phyloP scores from a whole-genome alignment of 2,329 filamentous ascomycete species.

The Pseudogymnoascus sp. region DNA sequence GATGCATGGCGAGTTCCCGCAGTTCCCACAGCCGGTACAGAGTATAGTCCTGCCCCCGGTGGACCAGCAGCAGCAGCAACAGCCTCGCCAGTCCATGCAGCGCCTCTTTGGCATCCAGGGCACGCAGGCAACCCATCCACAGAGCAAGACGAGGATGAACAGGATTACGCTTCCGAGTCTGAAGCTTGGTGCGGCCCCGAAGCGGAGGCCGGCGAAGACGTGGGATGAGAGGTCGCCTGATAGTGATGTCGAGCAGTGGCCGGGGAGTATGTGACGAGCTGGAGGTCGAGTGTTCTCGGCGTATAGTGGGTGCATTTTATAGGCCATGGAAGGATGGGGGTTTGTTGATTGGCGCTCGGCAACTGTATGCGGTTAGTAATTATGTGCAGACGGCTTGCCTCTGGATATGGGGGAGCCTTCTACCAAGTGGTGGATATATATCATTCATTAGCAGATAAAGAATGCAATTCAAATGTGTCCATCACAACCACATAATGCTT shows the following conservation, averaged over 20 bases:
- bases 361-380: neutral
- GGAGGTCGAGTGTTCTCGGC: neutral
- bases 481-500: neutral
- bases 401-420: neutral
- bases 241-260: neutral
- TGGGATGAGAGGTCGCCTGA: neutral
- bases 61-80: neutral
- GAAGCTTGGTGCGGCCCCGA: neutral
- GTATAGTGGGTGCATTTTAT: neutral
- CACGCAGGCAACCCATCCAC: neutral
- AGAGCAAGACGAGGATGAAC: neutral
- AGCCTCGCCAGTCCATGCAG: neutral
- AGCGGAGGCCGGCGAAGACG: neutral
- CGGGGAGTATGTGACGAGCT: neutral
- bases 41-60: neutral
- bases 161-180: neutral
- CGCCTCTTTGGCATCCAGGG: neutral
- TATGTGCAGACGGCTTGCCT: neutral
- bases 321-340: neutral
- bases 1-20: neutral
- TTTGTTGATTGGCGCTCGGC: neutral
- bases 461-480: neutral
- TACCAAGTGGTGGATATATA: neutral
- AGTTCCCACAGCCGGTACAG: neutral
- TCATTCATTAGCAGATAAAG: neutral